Evolutionary conservation across 2,329 filamentous ascomycete species (phyloP).

Genomic region (Alternaria arbusti): DNA sequence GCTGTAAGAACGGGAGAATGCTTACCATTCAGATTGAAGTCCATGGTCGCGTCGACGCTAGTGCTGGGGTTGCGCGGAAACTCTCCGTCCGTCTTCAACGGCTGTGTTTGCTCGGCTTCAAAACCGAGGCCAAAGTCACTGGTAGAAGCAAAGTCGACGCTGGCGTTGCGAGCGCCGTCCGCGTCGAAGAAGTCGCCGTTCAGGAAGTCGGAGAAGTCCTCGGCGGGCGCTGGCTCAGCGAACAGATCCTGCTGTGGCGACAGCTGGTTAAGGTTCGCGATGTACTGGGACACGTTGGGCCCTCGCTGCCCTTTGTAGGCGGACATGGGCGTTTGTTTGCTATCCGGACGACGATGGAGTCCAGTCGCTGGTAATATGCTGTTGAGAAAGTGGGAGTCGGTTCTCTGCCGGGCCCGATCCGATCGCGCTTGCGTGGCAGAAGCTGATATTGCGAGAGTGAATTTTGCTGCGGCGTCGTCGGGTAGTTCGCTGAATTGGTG

Average conservation of each 20-base stretch:
- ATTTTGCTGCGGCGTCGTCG: not conserved
- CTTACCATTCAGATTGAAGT: conserved; percentile 47
- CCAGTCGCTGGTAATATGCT: conserved; percentile 18
- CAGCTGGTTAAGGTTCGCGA: conserved; percentile 81
- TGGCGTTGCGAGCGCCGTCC: conserved; percentile 54
- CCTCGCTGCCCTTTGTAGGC: conserved; percentile 77
- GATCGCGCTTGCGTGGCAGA: conserved; percentile 14
- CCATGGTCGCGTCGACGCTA: conserved; percentile 37
- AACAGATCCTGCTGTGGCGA: conserved; percentile 50
- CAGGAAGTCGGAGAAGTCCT: conserved; percentile 62
- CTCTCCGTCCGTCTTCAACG: conserved; percentile 17
- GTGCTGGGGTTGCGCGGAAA: conserved; percentile 20
- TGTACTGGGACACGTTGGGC: conserved; percentile 88
- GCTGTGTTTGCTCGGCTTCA: conserved; percentile 27
- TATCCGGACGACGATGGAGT: conserved; percentile 14
- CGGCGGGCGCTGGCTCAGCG: conserved; percentile 49
- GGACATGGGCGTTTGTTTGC: conserved; percentile 62
- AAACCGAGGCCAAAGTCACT: conserved; percentile 40
- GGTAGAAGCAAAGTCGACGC: conserved; percentile 32
- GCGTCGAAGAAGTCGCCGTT: conserved; percentile 71
- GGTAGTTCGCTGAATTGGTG: not conserved
- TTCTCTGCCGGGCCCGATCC: conserved; percentile 9
- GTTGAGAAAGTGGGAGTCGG: conserved; percentile 12
- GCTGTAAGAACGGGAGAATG: conserved; percentile 12
- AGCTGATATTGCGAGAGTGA: not conserved